Evolutionary conservation across 768 basidiomycete species (phyloP), one percentile per base, ranked within the genome.

Genomic region (Trichaptum fuscoviolaceum): DNA sequence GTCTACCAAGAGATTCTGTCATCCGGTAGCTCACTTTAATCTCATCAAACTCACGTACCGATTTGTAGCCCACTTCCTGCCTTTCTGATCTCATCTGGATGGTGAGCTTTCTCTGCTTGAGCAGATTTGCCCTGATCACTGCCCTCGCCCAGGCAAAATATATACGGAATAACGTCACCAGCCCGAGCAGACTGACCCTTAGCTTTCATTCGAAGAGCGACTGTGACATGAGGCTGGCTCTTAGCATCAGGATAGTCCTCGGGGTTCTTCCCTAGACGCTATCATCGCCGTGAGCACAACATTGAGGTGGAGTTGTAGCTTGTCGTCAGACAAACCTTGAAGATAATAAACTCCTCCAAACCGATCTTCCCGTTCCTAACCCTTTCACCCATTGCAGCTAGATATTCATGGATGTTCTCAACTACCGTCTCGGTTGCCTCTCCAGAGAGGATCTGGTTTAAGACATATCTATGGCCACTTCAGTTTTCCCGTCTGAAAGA

Each of bases 201-300:
- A 5, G 86, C 82, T 77, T 95, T 96, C 89, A 96, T 85, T 52
- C 92, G 84, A 62, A 97, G 79, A 0, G 96, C 96, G 20, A 99
- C 97, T 72, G 97, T 95, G 1, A 99, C 96, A 72, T 99, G 97
- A 1, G 97, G 97, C 71, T 96, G 96, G 52, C 82, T 88, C 77
- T 98, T 98, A 7, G 87, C 91, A 74, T 99, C 96, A 0, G 96
- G 96, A 73, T 98, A 99, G 72, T 97, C 96, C 71, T 96, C 92
- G 0, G 96, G 96, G 68, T 93, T 93, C 80, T 98, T 99, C 17
- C 97, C 93, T 65, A 99, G 82, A 65, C 97, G 91, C 95, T 97
- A 73, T 25, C 62, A 34, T 36, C 57, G 15, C 20, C 20, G 17
- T 52, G 15, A 59, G 34, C n/a, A 25, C 58, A 18, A 4, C 17